A percentile compares a stretch with the other conserved stretches of the same genome.
Evolutionary conservation across 2,329 filamentous ascomycete species (phyloP).

Genomic region (Epichloe festucae): DNA sequence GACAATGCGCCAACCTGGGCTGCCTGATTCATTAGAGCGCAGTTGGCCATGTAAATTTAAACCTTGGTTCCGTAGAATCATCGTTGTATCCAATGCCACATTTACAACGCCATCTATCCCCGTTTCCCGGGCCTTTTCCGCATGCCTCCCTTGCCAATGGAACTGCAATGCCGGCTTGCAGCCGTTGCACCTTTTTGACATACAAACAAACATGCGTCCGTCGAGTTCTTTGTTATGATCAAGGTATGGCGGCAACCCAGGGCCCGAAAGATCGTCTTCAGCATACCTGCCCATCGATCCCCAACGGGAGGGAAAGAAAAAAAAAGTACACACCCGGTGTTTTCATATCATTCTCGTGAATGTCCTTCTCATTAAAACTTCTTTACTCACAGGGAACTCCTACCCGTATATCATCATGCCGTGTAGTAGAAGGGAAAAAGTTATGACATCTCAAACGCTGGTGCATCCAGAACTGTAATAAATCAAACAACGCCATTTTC

Average conservation of each 20-base stretch:
- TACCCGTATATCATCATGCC: neutral
- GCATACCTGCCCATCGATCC: too few species aligned
- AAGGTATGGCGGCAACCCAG: too few species aligned
- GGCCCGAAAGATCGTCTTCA: too few species aligned
- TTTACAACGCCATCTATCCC: neutral
- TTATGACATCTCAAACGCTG: conserved; percentile 1
- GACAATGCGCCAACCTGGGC: neutral
- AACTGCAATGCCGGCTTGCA: neutral
- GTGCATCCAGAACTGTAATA: neutral
- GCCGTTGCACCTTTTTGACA: neutral
- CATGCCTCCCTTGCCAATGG: neutral
- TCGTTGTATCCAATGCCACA: neutral
- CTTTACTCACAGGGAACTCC: neutral
- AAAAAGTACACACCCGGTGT: neutral
- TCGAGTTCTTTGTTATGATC: too few species aligned
- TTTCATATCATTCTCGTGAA: conserved; percentile 2
- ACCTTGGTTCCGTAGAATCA: neutral
- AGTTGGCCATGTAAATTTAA: neutral
- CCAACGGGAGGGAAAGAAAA: too few species aligned
- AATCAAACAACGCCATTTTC: conserved; percentile 1
- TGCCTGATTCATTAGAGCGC: neutral
- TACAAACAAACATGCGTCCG: neutral
- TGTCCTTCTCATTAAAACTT: conserved; percentile 4
- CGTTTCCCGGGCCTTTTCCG: neutral
- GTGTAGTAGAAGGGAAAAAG: neutral